phyloP scores from a whole-genome alignment of 2,329 filamentous ascomycete genomes.

The Trichophyton rubrum region DNA sequence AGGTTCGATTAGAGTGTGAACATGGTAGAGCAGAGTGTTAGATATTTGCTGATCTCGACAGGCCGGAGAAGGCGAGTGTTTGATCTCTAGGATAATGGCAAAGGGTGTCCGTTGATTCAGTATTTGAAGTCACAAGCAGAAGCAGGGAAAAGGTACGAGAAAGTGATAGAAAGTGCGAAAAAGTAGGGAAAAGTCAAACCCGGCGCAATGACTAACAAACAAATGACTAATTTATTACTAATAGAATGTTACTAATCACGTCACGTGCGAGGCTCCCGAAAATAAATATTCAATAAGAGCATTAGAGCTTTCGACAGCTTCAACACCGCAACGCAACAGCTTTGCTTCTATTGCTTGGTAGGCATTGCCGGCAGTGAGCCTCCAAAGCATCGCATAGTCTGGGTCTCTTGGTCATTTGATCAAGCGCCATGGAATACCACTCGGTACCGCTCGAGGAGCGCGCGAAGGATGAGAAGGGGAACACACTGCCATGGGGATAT shows the following conservation, averaged over 20 bases:
- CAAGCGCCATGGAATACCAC: conserved; percentile 47
- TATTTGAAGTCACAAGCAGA: too few species aligned
- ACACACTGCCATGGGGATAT: conserved; percentile 50
- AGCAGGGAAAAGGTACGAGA: too few species aligned
- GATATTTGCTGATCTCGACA: too few species aligned
- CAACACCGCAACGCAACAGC: not conserved
- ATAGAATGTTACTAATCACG: not conserved
- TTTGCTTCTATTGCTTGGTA: not conserved
- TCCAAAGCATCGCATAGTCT: not conserved
- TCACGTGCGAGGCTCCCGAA: not conserved
- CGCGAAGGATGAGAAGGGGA: conserved; percentile 46
- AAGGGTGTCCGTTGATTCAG: too few species aligned
- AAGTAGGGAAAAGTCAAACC: too few species aligned
- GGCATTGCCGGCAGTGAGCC: not conserved
- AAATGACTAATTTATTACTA: too few species aligned
- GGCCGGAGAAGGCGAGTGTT: too few species aligned
- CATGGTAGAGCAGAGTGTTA: too few species aligned
- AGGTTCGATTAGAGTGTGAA: too few species aligned
- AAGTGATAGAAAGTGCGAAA: too few species aligned
- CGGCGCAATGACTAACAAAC: too few species aligned
- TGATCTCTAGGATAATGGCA: too few species aligned
- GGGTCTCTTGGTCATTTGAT: not conserved
- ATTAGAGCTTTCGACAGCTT: not conserved
- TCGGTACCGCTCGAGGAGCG: conserved; percentile 52
- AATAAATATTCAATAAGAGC: not conserved